Conservation (phyloP, 2,329 filamentous ascomycete genomes). For the Xenoacremonium recifei region DNA sequence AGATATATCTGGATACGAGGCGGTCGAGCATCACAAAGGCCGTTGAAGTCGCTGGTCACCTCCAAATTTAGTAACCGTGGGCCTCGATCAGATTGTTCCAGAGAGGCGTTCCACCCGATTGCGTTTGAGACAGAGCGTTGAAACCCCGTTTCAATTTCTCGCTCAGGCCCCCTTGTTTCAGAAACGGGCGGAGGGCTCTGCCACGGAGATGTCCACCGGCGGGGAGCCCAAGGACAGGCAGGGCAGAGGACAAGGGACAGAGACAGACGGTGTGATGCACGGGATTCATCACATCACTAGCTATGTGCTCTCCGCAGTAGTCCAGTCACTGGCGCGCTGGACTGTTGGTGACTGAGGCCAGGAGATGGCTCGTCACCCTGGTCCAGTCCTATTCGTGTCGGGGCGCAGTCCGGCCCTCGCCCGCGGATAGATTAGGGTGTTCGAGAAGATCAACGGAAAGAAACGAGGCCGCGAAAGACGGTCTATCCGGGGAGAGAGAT, state of each 20-base stretch:
- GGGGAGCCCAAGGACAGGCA: conserved; percentile 20
- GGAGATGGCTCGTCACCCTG: not conserved
- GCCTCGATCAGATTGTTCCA: conserved; percentile 16
- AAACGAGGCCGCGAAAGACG: not conserved
- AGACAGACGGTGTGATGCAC: conserved; percentile 26
- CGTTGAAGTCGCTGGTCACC: not conserved
- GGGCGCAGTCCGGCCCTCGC: conserved; percentile 1
- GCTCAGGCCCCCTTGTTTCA: conserved; percentile 21
- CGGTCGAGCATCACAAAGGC: not conserved
- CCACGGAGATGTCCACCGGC: conserved; percentile 8
- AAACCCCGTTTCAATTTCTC: conserved; percentile 25
- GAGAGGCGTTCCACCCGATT: conserved; percentile 19
- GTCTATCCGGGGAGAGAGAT: not conserved
- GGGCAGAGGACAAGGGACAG: conserved; percentile 16
- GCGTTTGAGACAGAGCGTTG: conserved; percentile 18
- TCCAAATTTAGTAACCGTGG: conserved; percentile 25
- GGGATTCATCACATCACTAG: conserved; percentile 27
- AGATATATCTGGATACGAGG: not conserved
- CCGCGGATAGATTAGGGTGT: conserved; percentile 1
- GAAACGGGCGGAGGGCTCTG: conserved; percentile 21
- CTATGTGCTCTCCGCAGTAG: conserved; percentile 24
- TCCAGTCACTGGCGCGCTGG: conserved; percentile 26
- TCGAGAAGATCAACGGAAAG: conserved; percentile 1
- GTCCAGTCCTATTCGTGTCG: not conserved
- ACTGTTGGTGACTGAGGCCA: not conserved